phyloP scores from a whole-genome alignment of 2,329 filamentous ascomycete species.

The Endoconidiophora polonica region DNA sequence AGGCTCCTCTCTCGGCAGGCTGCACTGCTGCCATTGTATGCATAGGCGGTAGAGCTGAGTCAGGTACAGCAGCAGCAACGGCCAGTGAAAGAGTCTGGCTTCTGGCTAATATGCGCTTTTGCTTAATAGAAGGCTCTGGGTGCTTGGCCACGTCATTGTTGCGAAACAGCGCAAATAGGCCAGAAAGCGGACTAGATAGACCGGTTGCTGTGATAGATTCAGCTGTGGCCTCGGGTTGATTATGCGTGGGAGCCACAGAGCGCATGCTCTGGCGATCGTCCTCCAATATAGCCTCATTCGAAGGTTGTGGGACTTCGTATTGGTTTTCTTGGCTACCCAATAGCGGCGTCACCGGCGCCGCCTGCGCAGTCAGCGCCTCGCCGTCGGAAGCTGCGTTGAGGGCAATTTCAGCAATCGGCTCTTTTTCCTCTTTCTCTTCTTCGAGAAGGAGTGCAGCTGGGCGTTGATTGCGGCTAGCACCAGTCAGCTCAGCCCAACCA shows the following conservation, averaged over 20 bases:
- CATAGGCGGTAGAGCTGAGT: constrained; percentile 17
- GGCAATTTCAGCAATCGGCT: constrained; percentile 5
- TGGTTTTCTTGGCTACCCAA: constrained; percentile 22
- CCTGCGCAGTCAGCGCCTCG: background rate
- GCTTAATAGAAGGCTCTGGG: constrained; percentile 37
- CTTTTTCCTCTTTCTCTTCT: constrained; percentile 17
- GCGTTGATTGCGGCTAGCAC: constrained; percentile 38
- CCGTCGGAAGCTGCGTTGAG: background rate
- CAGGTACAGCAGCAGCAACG: background rate
- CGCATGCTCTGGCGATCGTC: constrained; percentile 46
- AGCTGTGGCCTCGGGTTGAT: constrained; percentile 10
- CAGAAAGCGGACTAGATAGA: constrained; percentile 33
- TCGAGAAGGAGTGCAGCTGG: constrained; percentile 29
- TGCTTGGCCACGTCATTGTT: constrained; percentile 34
- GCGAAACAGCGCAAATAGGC: constrained; percentile 60
- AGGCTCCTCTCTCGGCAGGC: constrained; percentile 15
- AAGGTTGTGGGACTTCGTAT: constrained; percentile 53
- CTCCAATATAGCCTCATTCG: constrained; percentile 45
- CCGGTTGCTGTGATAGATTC: constrained; percentile 14
- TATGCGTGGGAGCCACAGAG: constrained; percentile 23
- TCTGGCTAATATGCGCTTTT: constrained; percentile 55
- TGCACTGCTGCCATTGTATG: constrained; percentile 16
- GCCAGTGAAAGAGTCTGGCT: constrained; percentile 50
- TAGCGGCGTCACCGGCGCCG: constrained; percentile 19
- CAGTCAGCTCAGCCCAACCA: constrained; percentile 85